Conservation (phyloP, 1,284 basidiomycete species). For the Trichosporon inkin region DNA sequence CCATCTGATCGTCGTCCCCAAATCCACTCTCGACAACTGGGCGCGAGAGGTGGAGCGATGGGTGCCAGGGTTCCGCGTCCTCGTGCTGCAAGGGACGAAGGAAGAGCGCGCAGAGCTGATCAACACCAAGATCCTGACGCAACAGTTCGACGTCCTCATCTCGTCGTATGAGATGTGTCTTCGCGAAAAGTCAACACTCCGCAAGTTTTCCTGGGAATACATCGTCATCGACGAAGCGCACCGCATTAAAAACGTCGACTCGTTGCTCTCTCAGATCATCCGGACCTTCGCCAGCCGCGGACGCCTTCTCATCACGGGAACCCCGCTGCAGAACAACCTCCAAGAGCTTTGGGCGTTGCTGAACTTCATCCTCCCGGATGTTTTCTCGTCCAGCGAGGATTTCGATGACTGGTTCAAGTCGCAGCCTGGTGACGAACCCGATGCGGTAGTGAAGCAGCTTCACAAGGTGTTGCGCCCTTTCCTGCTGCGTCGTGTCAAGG, state of each 20-base stretch:
- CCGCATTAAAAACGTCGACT: slow-evolving; percentile 98
- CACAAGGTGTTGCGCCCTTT: slow-evolving; percentile 98
- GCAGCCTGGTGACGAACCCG: slow-evolving; percentile 64
- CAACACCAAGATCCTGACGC: slow-evolving; percentile 69
- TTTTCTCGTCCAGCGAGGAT: slow-evolving; percentile 66
- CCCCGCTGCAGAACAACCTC: slow-evolving; percentile 94
- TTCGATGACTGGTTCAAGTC: slow-evolving; percentile 76
- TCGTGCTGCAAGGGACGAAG: slow-evolving; percentile 78
- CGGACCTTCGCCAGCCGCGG: slow-evolving; percentile 84
- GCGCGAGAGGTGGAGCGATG: slow-evolving; percentile 85
- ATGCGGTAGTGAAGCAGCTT: slow-evolving; percentile 88
- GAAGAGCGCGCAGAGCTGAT: slow-evolving; percentile 84
- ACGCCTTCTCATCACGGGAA: slow-evolving; percentile 91
- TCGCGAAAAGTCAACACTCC: slow-evolving; percentile 84
- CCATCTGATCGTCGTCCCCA: slow-evolving; percentile 94
- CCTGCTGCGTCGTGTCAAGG: slow-evolving; percentile 89
- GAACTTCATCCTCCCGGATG: slow-evolving; percentile 78
- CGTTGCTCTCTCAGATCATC: slow-evolving; percentile 92
- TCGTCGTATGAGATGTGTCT: slow-evolving; percentile 98
- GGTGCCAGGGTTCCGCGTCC: slow-evolving; percentile 83
- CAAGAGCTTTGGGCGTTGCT: slow-evolving; percentile 95
- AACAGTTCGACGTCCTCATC: slow-evolving; percentile 91
- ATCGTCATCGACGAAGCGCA: slow-evolving; percentile 99
- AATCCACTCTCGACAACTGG: slow-evolving; percentile 98
- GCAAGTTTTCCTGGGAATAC: slow-evolving; percentile 96